Evolutionary conservation across 202 grass and related monocot species (phyloP).

Genomic region (Setaria viridis): DNA sequence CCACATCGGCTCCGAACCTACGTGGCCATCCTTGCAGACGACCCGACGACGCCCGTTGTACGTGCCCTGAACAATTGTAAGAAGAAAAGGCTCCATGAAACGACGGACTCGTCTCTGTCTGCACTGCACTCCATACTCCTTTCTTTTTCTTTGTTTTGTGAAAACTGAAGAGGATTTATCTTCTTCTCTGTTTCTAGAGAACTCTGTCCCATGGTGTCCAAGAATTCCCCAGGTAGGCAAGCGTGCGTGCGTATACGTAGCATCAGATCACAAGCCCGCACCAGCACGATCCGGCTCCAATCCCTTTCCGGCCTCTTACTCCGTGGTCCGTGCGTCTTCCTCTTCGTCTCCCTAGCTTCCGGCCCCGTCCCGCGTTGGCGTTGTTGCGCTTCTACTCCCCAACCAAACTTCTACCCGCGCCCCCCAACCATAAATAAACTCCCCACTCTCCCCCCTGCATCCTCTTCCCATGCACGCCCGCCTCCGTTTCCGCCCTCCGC

Average conservation of each 20-base stretch:
- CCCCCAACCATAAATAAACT: conserved; percentile 55
- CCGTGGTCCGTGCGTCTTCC: background rate
- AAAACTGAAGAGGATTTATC: no score
- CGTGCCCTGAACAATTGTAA: background rate
- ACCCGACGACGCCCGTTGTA: no score
- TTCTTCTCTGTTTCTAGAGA: background rate
- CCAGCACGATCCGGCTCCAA: conserved; percentile 8
- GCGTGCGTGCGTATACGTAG: background rate
- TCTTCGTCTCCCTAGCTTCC: background rate
- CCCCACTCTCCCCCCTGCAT: background rate
- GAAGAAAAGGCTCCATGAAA: background rate
- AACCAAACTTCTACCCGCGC: conserved; percentile 39
- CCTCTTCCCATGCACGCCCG: conserved; percentile 29
- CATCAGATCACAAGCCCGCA: background rate
- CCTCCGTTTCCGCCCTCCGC: background rate
- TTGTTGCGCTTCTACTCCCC: conserved; percentile 46
- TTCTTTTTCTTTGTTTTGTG: background rate
- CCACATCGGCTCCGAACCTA: no score
- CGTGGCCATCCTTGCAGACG: no score
- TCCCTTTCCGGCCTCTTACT: background rate
- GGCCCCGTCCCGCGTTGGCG: background rate
- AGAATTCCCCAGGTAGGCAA: background rate
- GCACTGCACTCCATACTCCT: background rate
- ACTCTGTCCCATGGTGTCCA: background rate
- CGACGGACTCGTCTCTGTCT: background rate